Conservation (phyloP, 164 flowering plant genomes). For the Umbellularia californica region DNA sequence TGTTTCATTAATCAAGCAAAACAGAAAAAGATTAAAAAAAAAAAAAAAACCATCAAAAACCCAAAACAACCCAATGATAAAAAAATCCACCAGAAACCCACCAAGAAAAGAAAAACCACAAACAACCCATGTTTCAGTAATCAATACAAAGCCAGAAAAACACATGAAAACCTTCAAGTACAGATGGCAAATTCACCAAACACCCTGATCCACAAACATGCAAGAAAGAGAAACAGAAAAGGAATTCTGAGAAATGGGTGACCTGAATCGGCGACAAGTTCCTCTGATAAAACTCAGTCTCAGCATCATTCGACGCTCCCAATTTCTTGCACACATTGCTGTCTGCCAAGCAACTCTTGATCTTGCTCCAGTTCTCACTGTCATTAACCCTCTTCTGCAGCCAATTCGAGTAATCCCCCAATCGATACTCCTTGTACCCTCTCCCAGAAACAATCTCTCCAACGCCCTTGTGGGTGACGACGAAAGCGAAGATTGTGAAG, state of each 20-base stretch:
- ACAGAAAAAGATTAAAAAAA: too few species aligned
- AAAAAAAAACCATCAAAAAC: too few species aligned
- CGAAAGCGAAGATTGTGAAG: slow-evolving; percentile 66
- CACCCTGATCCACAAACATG: too few species aligned
- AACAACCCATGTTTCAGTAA: too few species aligned
- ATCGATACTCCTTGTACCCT: slow-evolving; percentile 60
- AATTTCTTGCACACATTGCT: slow-evolving; percentile 41
- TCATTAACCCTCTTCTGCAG: slow-evolving; percentile 47
- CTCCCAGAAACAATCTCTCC: slow-evolving; percentile 39
- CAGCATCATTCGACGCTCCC: slow-evolving; percentile 7
- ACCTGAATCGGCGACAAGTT: slow-evolving; percentile 60
- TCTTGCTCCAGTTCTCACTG: slow-evolving; percentile 45
- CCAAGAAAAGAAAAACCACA: too few species aligned
- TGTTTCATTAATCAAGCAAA: too few species aligned
- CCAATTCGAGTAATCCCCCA: slow-evolving; percentile 71
- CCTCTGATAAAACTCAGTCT: slow-evolving; percentile 23
- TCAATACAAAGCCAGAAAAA: too few species aligned
- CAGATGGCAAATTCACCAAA: too few species aligned
- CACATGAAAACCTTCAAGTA: too few species aligned
- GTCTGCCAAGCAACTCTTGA: slow-evolving; percentile 57
- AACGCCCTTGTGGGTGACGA: slow-evolving; percentile 63
- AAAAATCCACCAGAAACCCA: too few species aligned
- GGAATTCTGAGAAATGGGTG: background rate
- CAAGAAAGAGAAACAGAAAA: too few species aligned
- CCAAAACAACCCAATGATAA: too few species aligned